Evolutionary conservation across 371 early-diverging fungal species (phyloP).

Genomic region (Sporodiniella umbellata): DNA sequence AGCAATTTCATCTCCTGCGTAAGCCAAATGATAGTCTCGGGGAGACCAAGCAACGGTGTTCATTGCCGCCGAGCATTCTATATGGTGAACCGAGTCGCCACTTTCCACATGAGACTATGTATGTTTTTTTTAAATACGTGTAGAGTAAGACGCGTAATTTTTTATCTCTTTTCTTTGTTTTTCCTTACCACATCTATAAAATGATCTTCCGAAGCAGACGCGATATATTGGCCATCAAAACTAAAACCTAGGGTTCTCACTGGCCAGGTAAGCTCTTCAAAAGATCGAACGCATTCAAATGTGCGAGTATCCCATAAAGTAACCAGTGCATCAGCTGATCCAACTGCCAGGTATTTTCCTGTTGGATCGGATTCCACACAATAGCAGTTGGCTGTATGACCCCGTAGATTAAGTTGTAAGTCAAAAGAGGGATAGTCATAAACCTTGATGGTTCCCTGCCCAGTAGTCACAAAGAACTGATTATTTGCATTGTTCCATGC

Average conservation of each 20-base stretch:
- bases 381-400: slow-evolving; percentile 82
- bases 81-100: slow-evolving; percentile 68
- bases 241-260: slow-evolving; percentile 83
- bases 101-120: slow-evolving; percentile 77
- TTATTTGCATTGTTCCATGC: slow-evolving; percentile 78
- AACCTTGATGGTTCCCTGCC: slow-evolving; percentile 70
- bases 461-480: slow-evolving; percentile 77
- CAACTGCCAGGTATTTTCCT: slow-evolving; percentile 75
- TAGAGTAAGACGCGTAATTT: too few relatives aligned
- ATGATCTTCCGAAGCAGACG: slow-evolving; percentile 79
- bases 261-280: slow-evolving; percentile 73
- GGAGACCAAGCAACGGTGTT: slow-evolving; percentile 88
- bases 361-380: slow-evolving; percentile 82
- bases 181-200: slow-evolving; percentile 79
- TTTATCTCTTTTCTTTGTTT: too few relatives aligned
- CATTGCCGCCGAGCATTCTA: slow-evolving; percentile 68
- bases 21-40: slow-evolving; percentile 71
- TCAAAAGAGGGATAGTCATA: slow-evolving; percentile 63
- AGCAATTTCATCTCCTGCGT: slow-evolving; percentile 72
- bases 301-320: slow-evolving; percentile 76
- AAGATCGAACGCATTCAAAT: slow-evolving; percentile 60
- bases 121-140: too few relatives aligned
- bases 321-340: slow-evolving; percentile 75
- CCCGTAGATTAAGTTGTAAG: slow-evolving; percentile 56
- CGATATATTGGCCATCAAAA: slow-evolving; percentile 80